Evolutionary conservation across 2,329 filamentous ascomycete species (phyloP).

Genomic region (Colletotrichum phormii): DNA sequence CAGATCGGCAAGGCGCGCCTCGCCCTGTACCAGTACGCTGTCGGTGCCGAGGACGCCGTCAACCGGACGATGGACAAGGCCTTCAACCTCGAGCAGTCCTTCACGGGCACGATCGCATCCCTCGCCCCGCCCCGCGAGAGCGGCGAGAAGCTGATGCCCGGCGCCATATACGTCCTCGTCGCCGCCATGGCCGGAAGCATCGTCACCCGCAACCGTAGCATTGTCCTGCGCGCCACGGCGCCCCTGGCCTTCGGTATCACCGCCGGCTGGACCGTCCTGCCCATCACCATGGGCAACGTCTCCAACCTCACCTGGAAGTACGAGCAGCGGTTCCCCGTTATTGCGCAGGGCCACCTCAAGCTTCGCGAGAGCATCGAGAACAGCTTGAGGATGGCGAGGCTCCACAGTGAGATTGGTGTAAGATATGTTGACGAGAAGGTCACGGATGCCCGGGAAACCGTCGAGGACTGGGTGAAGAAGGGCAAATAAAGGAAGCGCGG

Average conservation of each 20-base stretch:
- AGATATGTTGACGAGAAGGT: slow-evolving; percentile 86
- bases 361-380: slow-evolving; percentile 76
- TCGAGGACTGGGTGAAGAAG: slow-evolving; percentile 93
- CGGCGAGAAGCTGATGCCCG: slow-evolving; percentile 90
- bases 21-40: slow-evolving; percentile 81
- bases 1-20: slow-evolving; percentile 86
- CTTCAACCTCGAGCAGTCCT: slow-evolving; percentile 87
- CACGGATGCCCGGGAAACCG: slow-evolving; percentile 75
- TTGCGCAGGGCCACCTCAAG: slow-evolving; percentile 84
- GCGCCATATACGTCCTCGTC: slow-evolving; percentile 91
- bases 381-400: slow-evolving; percentile 78
- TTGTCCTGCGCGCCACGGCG: slow-evolving; percentile 81
- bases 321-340: slow-evolving; percentile 86
- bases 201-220: slow-evolving; percentile 85
- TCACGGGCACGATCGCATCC: slow-evolving; percentile 89
- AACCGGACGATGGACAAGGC: slow-evolving; percentile 85
- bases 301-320: slow-evolving; percentile 90
- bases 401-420: slow-evolving; percentile 77
- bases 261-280: slow-evolving; percentile 86
- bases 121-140: slow-evolving; percentile 87
- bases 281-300: slow-evolving; percentile 90
- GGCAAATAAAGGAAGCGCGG: slow-evolving; percentile 70
- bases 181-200: slow-evolving; percentile 96
- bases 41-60: slow-evolving; percentile 81
- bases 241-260: slow-evolving; percentile 85